A percentile compares a stretch with the other conserved stretches of the same genome.
Conservation (phyloP, 2,329 filamentous ascomycete species). For the Pseudogymnoascus destructans region DNA sequence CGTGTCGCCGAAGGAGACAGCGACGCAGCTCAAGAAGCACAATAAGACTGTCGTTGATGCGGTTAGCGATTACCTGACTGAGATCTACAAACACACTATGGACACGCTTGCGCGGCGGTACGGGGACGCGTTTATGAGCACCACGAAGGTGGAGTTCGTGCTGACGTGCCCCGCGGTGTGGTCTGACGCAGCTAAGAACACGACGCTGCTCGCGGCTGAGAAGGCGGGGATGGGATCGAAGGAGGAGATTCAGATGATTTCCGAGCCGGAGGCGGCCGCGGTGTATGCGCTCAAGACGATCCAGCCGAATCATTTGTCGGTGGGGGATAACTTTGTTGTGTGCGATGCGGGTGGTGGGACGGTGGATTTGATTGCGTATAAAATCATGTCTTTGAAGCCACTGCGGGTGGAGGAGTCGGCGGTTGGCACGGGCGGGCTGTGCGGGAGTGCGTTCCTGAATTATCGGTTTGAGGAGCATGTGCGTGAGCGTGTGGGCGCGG, state of each 20-base stretch:
- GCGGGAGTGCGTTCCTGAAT: constrained; percentile 67
- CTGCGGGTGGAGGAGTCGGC: constrained; percentile 66
- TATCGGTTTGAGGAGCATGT: constrained; percentile 73
- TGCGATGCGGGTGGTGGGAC: constrained; percentile 45
- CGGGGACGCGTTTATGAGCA: constrained; percentile 63
- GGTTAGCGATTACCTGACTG: constrained; percentile 65
- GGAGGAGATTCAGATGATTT: constrained; percentile 64
- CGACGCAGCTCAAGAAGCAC: constrained; percentile 59
- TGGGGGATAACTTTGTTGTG: constrained; percentile 48
- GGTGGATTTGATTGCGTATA: constrained; percentile 70
- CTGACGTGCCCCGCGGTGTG: constrained; percentile 74
- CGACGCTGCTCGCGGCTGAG: constrained; percentile 64
- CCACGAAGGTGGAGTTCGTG: constrained; percentile 65
- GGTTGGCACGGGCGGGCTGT: constrained; percentile 64
- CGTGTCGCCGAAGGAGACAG: constrained; percentile 64
- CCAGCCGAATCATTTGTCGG: constrained; percentile 57
- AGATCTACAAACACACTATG: constrained; percentile 67
- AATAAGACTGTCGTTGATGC: constrained; percentile 69
- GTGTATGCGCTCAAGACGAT: constrained; percentile 71
- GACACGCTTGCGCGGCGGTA: constrained; percentile 62
- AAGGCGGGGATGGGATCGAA: constrained; percentile 63
- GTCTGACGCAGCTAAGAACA: constrained; percentile 77
- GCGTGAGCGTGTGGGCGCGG: constrained; percentile 49
- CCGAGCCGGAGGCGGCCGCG: constrained; percentile 67
- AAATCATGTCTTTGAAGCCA: constrained; percentile 60